Evolutionary conservation across 345 rosid species (phyloP), one percentile per base, ranked within the genome.

Genomic region (Eutrema yunnanense): DNA sequence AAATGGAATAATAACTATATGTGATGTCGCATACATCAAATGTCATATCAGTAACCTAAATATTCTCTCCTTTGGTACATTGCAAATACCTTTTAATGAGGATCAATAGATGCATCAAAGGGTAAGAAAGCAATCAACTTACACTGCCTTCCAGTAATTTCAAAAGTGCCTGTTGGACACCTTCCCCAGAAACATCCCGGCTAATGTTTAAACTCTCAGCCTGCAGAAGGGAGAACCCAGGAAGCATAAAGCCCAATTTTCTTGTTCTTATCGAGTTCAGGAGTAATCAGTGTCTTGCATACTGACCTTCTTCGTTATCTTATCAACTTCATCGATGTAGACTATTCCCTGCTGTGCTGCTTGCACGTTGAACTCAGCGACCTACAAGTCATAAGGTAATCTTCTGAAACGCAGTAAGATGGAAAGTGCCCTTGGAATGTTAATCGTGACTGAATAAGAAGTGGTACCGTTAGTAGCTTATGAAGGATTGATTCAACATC

Each of bases 121-220:
- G 26, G 2, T 57, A 63, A 42, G 62, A 58, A 68, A 78, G 44
- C 22, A 71, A 40, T 49, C 52, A 48, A 84, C 98, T 91, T 83
- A 94, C 97, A 62, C 96, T 94, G 87, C 97, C 97, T 84, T 94
- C 98, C 47, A 94, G 84, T 91, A 94, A 89, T 73, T 94, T 94
- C 81, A 94, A 78, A 54, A 94, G 84, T 64, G 95, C 98, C 71
- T 94, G 98, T 73, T 94, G 98, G 48, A 94, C 98, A 72, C 98
- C 98, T 81, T 94, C 98, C 3, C 98, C 98, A 59, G 98, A 94
- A 52, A 94, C 98, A 85, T 94, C 98, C 73, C 97, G 82, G 82
- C 92, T 91, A 74, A 94, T 81, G 83, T 94, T 89, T 72, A 91
- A 77, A 83, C 96, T 88, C 84, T 94, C 98, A 66, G 90, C 96